phyloP scores from a whole-genome alignment of 306 rosid species.

The Acacia crassicarpa region DNA sequence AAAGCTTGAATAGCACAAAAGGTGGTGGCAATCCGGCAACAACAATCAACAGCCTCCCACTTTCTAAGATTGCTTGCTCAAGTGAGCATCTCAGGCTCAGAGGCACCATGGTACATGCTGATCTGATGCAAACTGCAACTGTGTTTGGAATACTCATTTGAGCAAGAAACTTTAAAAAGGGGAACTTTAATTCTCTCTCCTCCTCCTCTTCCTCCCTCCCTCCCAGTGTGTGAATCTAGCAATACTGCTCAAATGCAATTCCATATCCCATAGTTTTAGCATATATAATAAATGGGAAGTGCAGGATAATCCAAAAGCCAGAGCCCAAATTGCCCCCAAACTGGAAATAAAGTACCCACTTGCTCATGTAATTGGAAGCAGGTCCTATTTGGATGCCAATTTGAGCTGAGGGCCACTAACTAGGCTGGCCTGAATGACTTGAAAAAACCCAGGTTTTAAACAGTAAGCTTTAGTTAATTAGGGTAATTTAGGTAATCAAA shows the following conservation, averaged over 20 bases:
- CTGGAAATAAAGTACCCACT: neutral
- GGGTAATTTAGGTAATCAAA: constrained; percentile 4
- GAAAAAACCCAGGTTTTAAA: neutral
- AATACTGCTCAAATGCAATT: neutral
- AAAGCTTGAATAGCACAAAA: neutral
- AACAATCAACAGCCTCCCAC: constrained; percentile 21
- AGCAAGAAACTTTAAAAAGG: constrained; percentile 81
- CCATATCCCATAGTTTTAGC: neutral
- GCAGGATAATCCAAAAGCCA: neutral
- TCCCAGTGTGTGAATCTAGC: neutral
- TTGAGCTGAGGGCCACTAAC: neutral
- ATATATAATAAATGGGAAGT: neutral
- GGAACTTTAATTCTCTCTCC: constrained; percentile 4
- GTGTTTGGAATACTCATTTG: constrained; percentile 93
- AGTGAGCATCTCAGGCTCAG: constrained; percentile 68
- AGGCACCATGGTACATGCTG: neutral
- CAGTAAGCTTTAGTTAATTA: constrained; percentile 6
- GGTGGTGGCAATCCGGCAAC: neutral
- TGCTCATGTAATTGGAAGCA: neutral
- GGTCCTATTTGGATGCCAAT: neutral
- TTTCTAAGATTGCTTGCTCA: constrained; percentile 62
- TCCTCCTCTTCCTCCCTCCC: neutral
- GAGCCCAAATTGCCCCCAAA: neutral
- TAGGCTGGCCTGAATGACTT: neutral
- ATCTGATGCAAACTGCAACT: constrained; percentile 11